phyloP scores from a whole-genome alignment of 192 early-diverging fungal species.

The Coemansia umbellata region DNA sequence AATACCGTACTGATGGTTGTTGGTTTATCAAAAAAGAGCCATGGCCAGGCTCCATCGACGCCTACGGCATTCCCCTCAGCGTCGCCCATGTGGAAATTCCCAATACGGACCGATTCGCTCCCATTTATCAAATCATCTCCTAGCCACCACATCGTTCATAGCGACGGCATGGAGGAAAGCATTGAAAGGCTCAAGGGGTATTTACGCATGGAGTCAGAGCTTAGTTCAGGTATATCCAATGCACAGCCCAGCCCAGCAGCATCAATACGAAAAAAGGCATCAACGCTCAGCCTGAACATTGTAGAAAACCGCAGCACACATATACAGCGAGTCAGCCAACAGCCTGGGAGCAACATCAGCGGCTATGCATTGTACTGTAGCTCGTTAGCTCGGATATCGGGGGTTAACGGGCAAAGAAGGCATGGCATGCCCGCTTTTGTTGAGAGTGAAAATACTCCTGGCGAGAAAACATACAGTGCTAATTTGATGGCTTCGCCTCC shows the following conservation, averaged over 20 bases:
- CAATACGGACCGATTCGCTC: slow-evolving; percentile 29
- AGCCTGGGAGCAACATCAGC: background rate
- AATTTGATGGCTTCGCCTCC: slow-evolving; percentile 13
- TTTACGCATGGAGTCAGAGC: slow-evolving; percentile 23
- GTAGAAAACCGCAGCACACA: background rate
- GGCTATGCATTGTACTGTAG: slow-evolving; percentile 3
- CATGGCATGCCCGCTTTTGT: background rate
- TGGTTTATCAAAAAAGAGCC: slow-evolving; percentile 17
- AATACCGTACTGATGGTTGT: slow-evolving; percentile 12
- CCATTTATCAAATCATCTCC: slow-evolving; percentile 3
- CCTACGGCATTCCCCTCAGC: background rate
- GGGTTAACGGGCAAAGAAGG: background rate
- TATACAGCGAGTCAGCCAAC: background rate
- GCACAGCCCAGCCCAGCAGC: background rate
- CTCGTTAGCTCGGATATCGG: slow-evolving; percentile 6
- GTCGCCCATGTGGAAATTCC: slow-evolving; percentile 29
- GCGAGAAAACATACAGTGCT: background rate
- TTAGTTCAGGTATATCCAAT: slow-evolving; percentile 3
- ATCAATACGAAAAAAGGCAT: background rate
- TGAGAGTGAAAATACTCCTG: background rate
- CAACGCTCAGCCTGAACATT: background rate
- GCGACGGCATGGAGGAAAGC: slow-evolving; percentile 19
- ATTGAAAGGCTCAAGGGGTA: slow-evolving; percentile 38
- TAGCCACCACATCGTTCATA: slow-evolving; percentile 39
- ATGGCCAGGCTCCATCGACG: slow-evolving; percentile 5